phyloP scores from a whole-genome alignment of 2,329 filamentous ascomycete species.

The Fragosphaeria purpurea region DNA sequence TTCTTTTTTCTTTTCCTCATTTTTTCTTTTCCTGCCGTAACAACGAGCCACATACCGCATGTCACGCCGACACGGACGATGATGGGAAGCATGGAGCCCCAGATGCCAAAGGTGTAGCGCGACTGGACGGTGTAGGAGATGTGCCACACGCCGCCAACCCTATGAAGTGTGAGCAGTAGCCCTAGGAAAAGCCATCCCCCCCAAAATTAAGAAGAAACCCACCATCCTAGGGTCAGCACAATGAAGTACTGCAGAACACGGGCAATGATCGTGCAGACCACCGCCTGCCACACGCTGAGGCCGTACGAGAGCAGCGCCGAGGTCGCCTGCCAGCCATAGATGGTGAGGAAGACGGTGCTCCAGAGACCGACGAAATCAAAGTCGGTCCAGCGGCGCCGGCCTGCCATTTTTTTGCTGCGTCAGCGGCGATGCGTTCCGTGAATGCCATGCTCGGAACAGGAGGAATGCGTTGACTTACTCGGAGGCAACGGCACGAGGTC shows the following conservation, averaged over 20 bases:
- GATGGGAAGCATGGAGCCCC: slow-evolving; percentile 18
- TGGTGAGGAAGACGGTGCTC: slow-evolving; percentile 4
- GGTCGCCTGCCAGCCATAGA: slow-evolving; percentile 6
- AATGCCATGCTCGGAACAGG: no score
- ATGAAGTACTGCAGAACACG: slow-evolving; percentile 26
- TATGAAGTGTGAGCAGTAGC: no score
- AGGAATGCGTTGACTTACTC: no score
- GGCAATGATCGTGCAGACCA: slow-evolving; percentile 21
- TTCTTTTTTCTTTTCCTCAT: no score
- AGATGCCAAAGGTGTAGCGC: slow-evolving; percentile 30
- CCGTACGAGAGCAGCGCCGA: slow-evolving; percentile 6
- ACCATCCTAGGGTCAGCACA: slow-evolving; percentile 25
- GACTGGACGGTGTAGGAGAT: slow-evolving; percentile 31
- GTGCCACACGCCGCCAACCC: slow-evolving; percentile 14
- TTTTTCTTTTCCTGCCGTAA: no score
- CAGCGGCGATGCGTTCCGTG: no score
- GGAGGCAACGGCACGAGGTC: no score
- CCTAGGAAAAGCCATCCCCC: no score
- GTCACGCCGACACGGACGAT: not conserved
- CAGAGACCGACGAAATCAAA: slow-evolving; percentile 1
- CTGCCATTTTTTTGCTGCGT: no score
- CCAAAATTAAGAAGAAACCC: no score
- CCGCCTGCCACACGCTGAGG: slow-evolving; percentile 7
- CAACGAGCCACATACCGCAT: no score
- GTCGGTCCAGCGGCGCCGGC: not conserved